Evolutionary conservation across 331 rosid genomes (phyloP), one percentile per base, ranked within the genome.

Genomic region (Prunus yedoensis): DNA sequence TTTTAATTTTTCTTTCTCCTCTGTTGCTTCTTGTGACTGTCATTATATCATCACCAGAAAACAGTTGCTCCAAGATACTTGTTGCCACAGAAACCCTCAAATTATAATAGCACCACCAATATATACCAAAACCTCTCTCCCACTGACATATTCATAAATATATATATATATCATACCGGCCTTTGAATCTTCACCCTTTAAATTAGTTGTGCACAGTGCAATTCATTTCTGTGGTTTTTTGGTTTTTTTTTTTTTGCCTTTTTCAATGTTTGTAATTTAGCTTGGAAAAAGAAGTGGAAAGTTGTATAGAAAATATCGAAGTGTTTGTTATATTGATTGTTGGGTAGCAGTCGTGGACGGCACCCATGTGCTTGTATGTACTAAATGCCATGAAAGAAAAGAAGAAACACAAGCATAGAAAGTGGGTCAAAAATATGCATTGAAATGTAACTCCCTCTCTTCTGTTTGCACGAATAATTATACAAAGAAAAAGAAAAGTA

Each of bases 101-200:
- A 83, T 90, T 79, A 83, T 81, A 80, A 77, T 81, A 78, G 56
- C 84, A 81, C 81, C 92, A 82, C 83, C 20, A n/a, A 49, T 8
- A 38, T 18, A 2, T 10, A 62, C 90, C 80, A 84, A 85, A 74
- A 65, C 76, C 65, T 70, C 32, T 81, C 83, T 73, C 68, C 59
- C 75, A 77, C 91, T 81, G 84, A 83, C 93, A 86, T 35, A 70
- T 28, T 78, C 87, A 83, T 88, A 70, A 90, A 82, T 82, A 77
- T 77, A 68, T 67, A 65, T 32, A 23, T 23, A 23, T 23, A 23
- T 23, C 38, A 32, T 32, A 32, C 15, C 16, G 11, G 50, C 38
- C 72, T n/a, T 43, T n/a, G 70, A 73, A 50, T 71, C 54, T 30
- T 61, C 17, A 30, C 27, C 30, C 17, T 16, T 70, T 8, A 41